phyloP scores from a whole-genome alignment of 208 protist species.

The Trypanosoma mega region DNA sequence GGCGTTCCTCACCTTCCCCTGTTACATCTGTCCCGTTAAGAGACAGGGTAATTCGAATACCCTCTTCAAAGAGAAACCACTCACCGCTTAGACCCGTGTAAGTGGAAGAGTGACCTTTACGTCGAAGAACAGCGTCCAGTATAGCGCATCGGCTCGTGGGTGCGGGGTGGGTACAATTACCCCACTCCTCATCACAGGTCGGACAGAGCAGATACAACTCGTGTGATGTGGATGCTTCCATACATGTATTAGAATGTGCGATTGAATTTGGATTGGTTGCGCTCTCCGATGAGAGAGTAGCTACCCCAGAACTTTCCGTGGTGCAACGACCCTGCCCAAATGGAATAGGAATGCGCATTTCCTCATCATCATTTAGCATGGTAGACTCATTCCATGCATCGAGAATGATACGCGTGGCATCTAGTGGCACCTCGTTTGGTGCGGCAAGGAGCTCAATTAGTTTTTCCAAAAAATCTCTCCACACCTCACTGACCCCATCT shows the following conservation, averaged over 20 bases:
- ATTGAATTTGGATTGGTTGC: too few relatives aligned
- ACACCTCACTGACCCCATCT: neutral
- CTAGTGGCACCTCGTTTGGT: conserved; percentile 29
- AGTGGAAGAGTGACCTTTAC: conserved; percentile 38
- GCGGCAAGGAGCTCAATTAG: conserved; percentile 36
- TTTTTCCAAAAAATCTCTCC: conserved; percentile 25
- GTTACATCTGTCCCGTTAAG: conserved; percentile 20
- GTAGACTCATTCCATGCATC: conserved; percentile 77
- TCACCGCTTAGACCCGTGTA: conserved; percentile 48
- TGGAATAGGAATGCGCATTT: conserved; percentile 28
- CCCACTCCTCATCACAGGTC: conserved; percentile 61
- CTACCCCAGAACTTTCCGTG: neutral
- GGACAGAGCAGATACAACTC: conserved; percentile 52
- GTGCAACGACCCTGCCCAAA: too few relatives aligned
- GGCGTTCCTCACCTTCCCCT: conserved; percentile 47
- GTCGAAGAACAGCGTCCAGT: conserved; percentile 53
- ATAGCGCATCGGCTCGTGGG: conserved; percentile 60
- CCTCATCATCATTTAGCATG: conserved; percentile 39
- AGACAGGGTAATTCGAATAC: conserved; percentile 12
- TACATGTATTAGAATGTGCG: too few relatives aligned
- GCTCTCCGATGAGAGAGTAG: too few relatives aligned
- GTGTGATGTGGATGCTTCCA: too few relatives aligned
- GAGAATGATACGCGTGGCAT: conserved; percentile 33
- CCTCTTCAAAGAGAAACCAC: conserved; percentile 7
- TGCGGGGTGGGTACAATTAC: conserved; percentile 48